Evolutionary conservation across 106 monocot species (phyloP).

Genomic region (Apostasia shenzhenica): DNA sequence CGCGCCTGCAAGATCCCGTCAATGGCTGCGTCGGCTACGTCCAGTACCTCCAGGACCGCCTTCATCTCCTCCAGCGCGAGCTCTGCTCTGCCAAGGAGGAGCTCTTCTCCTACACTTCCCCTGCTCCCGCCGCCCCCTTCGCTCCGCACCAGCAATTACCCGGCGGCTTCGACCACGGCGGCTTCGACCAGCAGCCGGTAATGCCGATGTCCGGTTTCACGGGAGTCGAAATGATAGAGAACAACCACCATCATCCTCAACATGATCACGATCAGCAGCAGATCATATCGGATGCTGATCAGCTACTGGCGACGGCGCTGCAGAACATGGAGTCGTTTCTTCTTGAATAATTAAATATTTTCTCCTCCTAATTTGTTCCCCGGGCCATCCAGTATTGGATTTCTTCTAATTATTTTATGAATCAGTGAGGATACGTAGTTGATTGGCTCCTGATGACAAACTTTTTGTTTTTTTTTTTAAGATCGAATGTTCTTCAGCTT

Average conservation of each 20-base stretch:
- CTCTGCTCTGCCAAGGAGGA: conserved; percentile 35
- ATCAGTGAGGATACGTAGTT: no score
- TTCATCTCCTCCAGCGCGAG: conserved; percentile 31
- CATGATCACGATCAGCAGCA: conserved; percentile 1
- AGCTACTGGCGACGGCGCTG: neutral
- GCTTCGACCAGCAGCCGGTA: neutral
- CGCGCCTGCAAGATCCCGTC: conserved; percentile 45
- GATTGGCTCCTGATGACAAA: no score
- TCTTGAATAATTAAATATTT: no score
- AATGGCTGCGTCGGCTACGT: conserved; percentile 57
- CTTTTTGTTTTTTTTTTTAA: no score
- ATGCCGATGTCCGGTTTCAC: no score
- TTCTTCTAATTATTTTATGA: no score
- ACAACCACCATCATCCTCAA: neutral
- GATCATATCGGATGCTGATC: neutral
- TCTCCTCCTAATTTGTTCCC: no score
- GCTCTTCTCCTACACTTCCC: conserved; percentile 18
- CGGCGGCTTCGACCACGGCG: neutral
- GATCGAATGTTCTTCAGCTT: no score
- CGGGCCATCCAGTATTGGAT: no score
- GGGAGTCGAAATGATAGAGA: neutral
- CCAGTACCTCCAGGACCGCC: conserved; percentile 29
- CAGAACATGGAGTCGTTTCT: no score
- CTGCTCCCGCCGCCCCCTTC: neutral
- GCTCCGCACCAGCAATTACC: conserved; percentile 2